Conservation (phyloP, 2,329 filamentous ascomycete genomes). For the Sporothrix variecibatus region DNA sequence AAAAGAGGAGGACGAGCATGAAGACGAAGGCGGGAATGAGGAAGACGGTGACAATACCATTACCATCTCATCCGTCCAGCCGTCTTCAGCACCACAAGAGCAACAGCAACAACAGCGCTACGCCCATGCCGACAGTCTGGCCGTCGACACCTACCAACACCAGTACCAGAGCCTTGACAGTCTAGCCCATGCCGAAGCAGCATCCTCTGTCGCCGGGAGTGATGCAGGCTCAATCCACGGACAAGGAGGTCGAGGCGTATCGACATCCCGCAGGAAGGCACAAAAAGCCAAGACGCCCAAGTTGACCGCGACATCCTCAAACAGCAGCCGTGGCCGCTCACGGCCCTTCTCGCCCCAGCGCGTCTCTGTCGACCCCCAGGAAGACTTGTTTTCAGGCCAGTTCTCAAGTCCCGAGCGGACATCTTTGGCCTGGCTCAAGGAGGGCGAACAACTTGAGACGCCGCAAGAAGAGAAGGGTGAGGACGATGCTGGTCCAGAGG, state of each 20-base stretch:
- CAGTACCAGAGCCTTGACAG: constrained; percentile 59
- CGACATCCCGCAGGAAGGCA: constrained; percentile 58
- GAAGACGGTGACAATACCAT: constrained; percentile 23
- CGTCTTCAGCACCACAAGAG: constrained; percentile 36
- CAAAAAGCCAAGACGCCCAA: constrained; percentile 32
- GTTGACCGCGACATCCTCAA: not conserved
- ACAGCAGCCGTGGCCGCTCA: constrained; percentile 46
- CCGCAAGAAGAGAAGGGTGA: not conserved
- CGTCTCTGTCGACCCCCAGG: constrained; percentile 39
- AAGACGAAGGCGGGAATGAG: not conserved
- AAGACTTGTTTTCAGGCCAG: constrained; percentile 33
- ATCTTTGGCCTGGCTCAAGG: not conserved
- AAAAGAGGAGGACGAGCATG: not conserved
- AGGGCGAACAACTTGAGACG: constrained; percentile 8
- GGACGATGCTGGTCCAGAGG: not conserved
- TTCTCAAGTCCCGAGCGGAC: constrained; percentile 14
- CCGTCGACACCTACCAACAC: constrained; percentile 45
- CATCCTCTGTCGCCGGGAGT: constrained; percentile 18
- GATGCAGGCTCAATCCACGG: constrained; percentile 41
- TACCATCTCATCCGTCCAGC: not conserved
- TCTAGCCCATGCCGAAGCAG: constrained; percentile 37
- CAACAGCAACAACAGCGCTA: constrained; percentile 9
- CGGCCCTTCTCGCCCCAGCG: constrained; percentile 63
- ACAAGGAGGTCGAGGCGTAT: constrained; percentile 42
- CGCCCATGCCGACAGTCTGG: constrained; percentile 55